These are phyloP conservation scores for Nyssa sinensis DNA, from an alignment of 148 eudicot genomes.

Conservation along the genomic window DNA sequence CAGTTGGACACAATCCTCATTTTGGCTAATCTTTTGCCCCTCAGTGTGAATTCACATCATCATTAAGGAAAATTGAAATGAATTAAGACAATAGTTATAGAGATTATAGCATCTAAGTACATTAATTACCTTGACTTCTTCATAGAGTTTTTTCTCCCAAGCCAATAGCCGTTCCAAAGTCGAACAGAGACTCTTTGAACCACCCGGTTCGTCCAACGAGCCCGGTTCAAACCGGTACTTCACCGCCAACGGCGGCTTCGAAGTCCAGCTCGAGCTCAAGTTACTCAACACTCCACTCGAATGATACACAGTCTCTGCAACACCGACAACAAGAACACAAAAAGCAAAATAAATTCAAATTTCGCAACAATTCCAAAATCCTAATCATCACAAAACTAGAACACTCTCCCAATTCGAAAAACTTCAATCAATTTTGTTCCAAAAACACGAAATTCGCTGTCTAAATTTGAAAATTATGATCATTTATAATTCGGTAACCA, in stretches of 20 bases:
- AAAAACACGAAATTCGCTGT: too few relatives aligned
- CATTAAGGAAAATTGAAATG: not conserved
- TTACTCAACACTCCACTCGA: conserved; percentile 88
- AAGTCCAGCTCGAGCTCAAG: conserved; percentile 94
- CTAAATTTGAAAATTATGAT: too few relatives aligned
- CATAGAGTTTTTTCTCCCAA: conserved; percentile 96
- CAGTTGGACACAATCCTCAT: not conserved
- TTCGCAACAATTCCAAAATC: too few relatives aligned
- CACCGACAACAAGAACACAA: conserved; percentile 5
- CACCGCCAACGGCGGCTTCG: conserved; percentile 91
- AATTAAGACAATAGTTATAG: not conserved
- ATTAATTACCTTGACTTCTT: conserved; percentile 97
- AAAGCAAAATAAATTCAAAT: too few relatives aligned
- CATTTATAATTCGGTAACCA: too few relatives aligned
- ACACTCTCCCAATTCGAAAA: too few relatives aligned
- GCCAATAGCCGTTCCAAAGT: conserved; percentile 93
- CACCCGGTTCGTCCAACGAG: conserved; percentile 56
- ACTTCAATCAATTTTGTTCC: not conserved
- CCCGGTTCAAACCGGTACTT: conserved; percentile 77
- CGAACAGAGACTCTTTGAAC: conserved; percentile 80
- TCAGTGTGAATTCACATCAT: not conserved
- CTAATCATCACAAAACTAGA: not conserved
- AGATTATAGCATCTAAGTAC: not conserved
- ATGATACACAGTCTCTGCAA: conserved; percentile 92
- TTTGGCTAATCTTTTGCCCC: not conserved